Evolutionary conservation across 306 rosid species (phyloP), one percentile per base, ranked within the genome.

Genomic region (Psophocarpus tetragonolobus): DNA sequence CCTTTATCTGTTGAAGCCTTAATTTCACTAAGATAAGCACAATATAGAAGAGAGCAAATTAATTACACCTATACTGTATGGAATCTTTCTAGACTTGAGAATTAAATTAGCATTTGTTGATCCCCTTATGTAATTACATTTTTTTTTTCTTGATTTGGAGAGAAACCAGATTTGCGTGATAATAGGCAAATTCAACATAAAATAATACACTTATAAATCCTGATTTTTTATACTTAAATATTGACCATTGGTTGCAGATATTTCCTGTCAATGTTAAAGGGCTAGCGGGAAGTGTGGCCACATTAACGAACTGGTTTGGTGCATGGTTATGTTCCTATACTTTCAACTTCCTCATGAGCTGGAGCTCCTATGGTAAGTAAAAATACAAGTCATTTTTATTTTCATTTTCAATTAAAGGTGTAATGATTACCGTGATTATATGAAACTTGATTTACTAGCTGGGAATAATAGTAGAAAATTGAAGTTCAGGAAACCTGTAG

Each of bases 241-340:
- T 27, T 61, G n/a, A 5, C 12, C 21, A 57, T 75, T 4, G 57
- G 80, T 64, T 51, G 80, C 91, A 95, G 97, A 88, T 92, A 80
- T 95, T 94, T 87, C 97, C 97, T 5, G 87, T 94, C 65, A 92
- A 92, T 80, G 87, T 95, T 24, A 95, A 92, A 82, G 98, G 97
- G 13, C 77, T 48, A 30, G 96, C 92, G 13, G 98, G 98, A 85
- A 95, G 98, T 84, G 35, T 84, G 60, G 97, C 97, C 69, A 94
- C 98, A 17, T 78, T 95, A 20, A 85, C 88, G 81, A 94, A 94
- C 84, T 94, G 97, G 98, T 88, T 94, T 77, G 95, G 95, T 21
- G 97, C 97, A 71, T 94, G 98, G 97, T 24, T 86, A 74, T 88
- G 92, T 81, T 94, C 97, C 50, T 94, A 88, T 80, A 94, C 93